Conservation (phyloP, 2,329 filamentous ascomycete genomes). For the Escovopsis weberi region DNA sequence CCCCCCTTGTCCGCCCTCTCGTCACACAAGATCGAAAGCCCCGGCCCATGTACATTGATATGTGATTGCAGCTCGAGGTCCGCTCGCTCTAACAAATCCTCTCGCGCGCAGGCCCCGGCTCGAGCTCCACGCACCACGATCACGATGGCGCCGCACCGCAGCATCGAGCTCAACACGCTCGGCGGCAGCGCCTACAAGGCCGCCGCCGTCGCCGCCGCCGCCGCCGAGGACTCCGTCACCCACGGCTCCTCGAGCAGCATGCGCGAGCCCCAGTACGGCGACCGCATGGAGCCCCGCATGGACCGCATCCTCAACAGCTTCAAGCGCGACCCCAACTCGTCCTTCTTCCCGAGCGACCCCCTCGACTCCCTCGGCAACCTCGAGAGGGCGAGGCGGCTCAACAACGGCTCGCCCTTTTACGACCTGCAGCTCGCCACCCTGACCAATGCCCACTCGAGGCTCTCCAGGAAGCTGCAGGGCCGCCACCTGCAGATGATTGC, state of each 20-base stretch:
- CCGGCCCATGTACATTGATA: too few relatives aligned
- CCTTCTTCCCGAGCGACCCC: slow-evolving; percentile 31
- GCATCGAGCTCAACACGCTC: slow-evolving; percentile 43
- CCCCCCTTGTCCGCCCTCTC: too few relatives aligned
- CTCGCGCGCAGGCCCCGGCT: too few relatives aligned
- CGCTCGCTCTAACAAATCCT: too few relatives aligned
- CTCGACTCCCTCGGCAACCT: slow-evolving; percentile 11
- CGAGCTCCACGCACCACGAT: too few relatives aligned
- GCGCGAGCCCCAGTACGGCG: slow-evolving; percentile 33
- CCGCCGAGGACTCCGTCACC: slow-evolving; percentile 42
- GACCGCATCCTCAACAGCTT: slow-evolving; percentile 45
- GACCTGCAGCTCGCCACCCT: slow-evolving; percentile 45
- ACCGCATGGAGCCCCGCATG: slow-evolving; percentile 19
- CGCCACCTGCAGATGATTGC: slow-evolving; percentile 96
- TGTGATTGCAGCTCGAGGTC: too few relatives aligned
- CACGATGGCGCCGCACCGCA: slow-evolving; percentile 23
- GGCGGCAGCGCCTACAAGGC: slow-evolving; percentile 33
- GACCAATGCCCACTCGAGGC: slow-evolving; percentile 54
- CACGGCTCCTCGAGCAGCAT: slow-evolving; percentile 36
- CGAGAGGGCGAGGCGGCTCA: slow-evolving; percentile 8
- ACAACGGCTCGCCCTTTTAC: slow-evolving; percentile 34
- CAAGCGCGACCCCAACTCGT: slow-evolving; percentile 41
- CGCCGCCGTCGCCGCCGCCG: slow-evolving; percentile 43
- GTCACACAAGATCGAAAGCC: too few relatives aligned
- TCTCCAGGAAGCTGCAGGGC: slow-evolving; percentile 65